Conservation (phyloP, 306 rosid genomes). For the Nissolia schottii region DNA sequence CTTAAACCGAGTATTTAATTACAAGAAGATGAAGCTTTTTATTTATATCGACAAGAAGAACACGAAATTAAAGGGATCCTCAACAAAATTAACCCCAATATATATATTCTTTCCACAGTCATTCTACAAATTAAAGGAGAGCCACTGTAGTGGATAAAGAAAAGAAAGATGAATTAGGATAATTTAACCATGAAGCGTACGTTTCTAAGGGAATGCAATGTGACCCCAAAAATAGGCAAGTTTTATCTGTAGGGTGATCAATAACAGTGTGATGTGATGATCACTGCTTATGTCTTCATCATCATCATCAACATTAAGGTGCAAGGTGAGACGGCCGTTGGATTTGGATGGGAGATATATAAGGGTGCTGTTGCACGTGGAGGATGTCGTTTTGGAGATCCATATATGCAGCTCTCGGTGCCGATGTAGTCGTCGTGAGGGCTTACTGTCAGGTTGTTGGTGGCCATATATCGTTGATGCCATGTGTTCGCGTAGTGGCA, state of each 20-base stretch:
- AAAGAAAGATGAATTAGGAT: no score
- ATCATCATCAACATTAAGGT: slow-evolving; percentile 43
- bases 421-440: slow-evolving; percentile 46
- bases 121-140: no score
- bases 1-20: no score
- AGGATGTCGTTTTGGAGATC: slow-evolving; percentile 29
- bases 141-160: no score
- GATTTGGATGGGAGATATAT: background rate
- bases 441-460: no score
- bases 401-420: slow-evolving; percentile 54
- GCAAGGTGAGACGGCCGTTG: slow-evolving; percentile 53
- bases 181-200: slow-evolving; percentile 28
- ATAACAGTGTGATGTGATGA: background rate
- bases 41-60: no score
- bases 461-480: no score
- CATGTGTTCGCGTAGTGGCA: no score
- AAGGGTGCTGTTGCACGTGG: background rate
- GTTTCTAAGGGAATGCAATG: slow-evolving; percentile 41
- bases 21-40: no score
- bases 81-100: no score
- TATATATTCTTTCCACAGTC: no score
- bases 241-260: background rate
- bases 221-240: slow-evolving; percentile 30
- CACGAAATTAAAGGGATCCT: no score
- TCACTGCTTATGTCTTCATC: background rate